Base-by-base conservation (phyloP, 2,329 filamentous ascomycete species). In the Calonectria henricotiae region DNA sequence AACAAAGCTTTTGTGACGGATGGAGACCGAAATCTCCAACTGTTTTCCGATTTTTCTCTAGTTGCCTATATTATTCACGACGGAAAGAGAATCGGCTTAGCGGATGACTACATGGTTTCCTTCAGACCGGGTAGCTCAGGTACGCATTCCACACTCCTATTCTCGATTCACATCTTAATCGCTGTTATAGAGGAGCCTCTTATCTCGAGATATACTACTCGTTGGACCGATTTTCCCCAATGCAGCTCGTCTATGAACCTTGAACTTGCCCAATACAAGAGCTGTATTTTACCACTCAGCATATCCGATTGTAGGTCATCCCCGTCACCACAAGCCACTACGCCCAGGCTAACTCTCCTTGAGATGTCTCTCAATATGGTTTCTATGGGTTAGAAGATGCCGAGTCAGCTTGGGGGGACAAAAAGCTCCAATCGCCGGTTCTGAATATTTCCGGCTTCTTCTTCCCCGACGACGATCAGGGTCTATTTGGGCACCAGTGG, bases 1-100 rank as follows among this genome's bases (percentile, higher is more conserved):
- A 58, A 25, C 35, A 32, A 20, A 11, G 20, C 51, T 8, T 58
- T 58, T 25, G 51, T 58, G 20, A 58, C 51, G 15, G 37, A 37
- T 12, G 23, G 25, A 2, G 51, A 27, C 35, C 32, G 51, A 8
- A 58, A 23, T 4, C 51, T 58, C 9, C 37, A 58, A 8, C 51
- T n/a, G 1, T 58, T 58, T 58, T 58, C 51, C 20, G 51, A 39
- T 3, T 58, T 58, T 58, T 58, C 51, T 39, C 2, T 58, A 25
- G 3, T 58, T 8, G 51, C 51, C 15, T 58, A 58, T 15, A 27
- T 39, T 5, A 58, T 58, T 17, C 51, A 58, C 32, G 51, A 58
- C 13, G 51, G 51, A 12, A 58, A 58, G 13, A 58, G 51, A 27
- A 15, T 58, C 8, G 35, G 35, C 5, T 25, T 58, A 11, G 25